These are phyloP conservation scores for Phytophthora vignae DNA, from an alignment of 352 stramenopile genomes.

Conservation along the genomic window DNA sequence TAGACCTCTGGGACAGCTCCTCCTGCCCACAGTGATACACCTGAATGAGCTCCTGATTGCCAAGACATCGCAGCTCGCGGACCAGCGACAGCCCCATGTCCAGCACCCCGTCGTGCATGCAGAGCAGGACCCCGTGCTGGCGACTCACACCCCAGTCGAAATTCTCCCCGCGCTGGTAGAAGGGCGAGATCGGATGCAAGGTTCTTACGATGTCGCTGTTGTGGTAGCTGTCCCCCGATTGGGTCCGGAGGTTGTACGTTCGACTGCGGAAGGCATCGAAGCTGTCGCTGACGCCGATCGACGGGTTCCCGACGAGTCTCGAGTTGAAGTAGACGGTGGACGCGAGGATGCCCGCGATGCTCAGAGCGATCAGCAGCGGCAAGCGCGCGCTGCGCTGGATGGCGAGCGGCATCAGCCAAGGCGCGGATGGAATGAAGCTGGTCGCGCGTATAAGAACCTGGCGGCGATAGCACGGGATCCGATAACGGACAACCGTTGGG, in stretches of 20 bases:
- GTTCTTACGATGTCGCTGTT: background rate
- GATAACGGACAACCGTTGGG: constrained; percentile 2
- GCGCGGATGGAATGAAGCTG: background rate
- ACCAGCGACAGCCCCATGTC: constrained; percentile 52
- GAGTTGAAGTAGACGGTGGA: constrained; percentile 33
- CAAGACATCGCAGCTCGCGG: constrained; percentile 31
- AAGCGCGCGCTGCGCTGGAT: constrained; percentile 2
- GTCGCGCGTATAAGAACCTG: background rate
- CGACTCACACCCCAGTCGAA: constrained; percentile 32
- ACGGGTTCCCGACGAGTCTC: constrained; percentile 16
- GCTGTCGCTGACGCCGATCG: constrained; percentile 32
- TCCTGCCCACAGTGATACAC: constrained; percentile 39
- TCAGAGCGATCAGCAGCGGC: constrained; percentile 19
- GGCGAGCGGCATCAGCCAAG: constrained; percentile 9
- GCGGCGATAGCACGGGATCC: background rate
- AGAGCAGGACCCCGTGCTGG: constrained; percentile 28
- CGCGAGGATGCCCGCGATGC: constrained; percentile 25
- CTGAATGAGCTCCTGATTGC: constrained; percentile 32
- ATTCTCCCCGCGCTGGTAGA: constrained; percentile 23
- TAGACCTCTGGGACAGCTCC: constrained; percentile 50
- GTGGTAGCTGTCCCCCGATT: background rate
- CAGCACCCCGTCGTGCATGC: constrained; percentile 46
- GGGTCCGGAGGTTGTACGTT: constrained; percentile 19
- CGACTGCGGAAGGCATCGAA: constrained; percentile 23
- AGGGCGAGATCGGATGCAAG: constrained; percentile 16